Evolutionary conservation across 1,284 basidiomycete species (phyloP).

Genomic region (Flammula alnicola): DNA sequence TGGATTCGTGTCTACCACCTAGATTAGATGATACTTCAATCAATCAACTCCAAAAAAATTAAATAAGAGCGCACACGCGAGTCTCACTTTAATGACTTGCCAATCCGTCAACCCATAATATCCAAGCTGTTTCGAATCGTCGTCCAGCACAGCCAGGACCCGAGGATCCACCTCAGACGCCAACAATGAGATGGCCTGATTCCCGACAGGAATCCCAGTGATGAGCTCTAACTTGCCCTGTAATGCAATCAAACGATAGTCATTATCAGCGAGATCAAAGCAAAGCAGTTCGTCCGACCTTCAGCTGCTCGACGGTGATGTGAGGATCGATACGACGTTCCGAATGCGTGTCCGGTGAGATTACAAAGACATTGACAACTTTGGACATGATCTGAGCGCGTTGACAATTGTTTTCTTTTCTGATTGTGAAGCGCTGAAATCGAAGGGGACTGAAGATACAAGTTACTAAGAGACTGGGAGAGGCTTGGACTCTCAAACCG

Average conservation of each 20-base stretch:
- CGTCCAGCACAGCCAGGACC: conserved; percentile 59
- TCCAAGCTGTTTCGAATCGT: conserved; percentile 72
- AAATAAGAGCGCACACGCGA: no score
- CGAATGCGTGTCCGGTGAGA: conserved; percentile 86
- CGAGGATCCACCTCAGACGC: conserved; percentile 60
- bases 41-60: no score
- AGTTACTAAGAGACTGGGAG: no score
- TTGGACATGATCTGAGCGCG: conserved; percentile 35
- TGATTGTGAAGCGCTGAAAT: no score
- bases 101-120: conserved; percentile 74
- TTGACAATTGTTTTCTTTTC: no score
- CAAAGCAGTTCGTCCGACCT: conserved; percentile 51
- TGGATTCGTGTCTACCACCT: conserved; percentile 85
- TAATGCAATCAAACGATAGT: not conserved
- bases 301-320: conserved; percentile 77
- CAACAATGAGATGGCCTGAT: conserved; percentile 72
- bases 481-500: not conserved
- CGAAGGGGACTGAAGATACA: not conserved
- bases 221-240: conserved; percentile 87
- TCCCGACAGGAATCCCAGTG: conserved; percentile 83
- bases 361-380: conserved; percentile 73
- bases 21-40: no score
- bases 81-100: conserved; percentile 74
- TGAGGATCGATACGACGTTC: conserved; percentile 83
- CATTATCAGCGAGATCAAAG: conserved; percentile 8